Base-by-base conservation (phyloP, 345 rosid genomes). In the Arabidopsis suecica region DNA sequence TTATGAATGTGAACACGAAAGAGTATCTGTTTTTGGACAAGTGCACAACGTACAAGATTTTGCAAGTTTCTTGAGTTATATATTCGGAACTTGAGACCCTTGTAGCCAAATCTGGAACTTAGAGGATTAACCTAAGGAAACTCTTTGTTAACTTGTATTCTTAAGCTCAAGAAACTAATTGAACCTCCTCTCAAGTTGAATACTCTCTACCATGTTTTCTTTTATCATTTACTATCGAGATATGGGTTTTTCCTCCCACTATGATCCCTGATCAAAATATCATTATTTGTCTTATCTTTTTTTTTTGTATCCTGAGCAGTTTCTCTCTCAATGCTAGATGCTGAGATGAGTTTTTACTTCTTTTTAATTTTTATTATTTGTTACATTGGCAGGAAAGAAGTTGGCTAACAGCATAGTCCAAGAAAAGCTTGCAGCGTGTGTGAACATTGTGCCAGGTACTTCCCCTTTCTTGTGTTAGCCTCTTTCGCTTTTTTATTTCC, bases 381-480 rank as follows among this genome's bases (percentile, higher is more conserved):
- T 45, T 1, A 36, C 53, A 16, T 10, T 63, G 61, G 61, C 89
- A 91, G 98, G 98, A 22, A 88, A 88, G 82, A 94, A 91, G 81
- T 80, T 94, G 81, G 98, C 98, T 69, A 84, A 81, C 45, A 90
- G 98, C 83, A 79, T 94, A 32, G 84, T 91, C 73, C 85, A 82
- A 60, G 96, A 85, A 78, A 94, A 86, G 73, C 94, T 94, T 58
- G 98, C 97, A 34, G 98, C 96, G 2, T 94, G 98, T 79, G 95
- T 90, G 40, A 94, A 94, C 72, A 82, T 88, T 68, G 89, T 94
- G 3, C 97, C 98, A 64, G 97, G 98, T 76, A 83, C 36, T 71
- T 62, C 11, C 65, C 28, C 67, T 12, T 53, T 66, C 48, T 71
- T 38, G 69, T 42, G 49, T 72, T 67, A 11, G 10, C 47, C 32